A percentile compares a stretch with the other conserved stretches of the same genome.
Evolutionary conservation across 2,329 filamentous ascomycete genomes (phyloP).

Genomic region (Kalaharituber pfeilii): DNA sequence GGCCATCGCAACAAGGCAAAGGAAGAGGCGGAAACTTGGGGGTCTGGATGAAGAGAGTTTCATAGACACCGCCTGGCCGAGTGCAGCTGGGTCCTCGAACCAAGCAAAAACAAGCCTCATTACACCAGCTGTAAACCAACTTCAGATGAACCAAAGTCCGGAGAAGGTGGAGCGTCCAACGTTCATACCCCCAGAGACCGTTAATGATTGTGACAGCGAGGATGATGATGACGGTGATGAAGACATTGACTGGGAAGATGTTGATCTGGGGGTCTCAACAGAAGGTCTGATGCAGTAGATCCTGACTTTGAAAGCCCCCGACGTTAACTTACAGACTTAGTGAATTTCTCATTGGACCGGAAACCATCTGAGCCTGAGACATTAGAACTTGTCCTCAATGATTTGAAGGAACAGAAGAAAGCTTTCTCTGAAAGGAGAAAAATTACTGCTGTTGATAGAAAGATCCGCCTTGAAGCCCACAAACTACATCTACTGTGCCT

Average conservation of each 20-base stretch:
- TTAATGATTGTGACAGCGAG: conserved; percentile 9
- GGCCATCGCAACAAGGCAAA: conserved; percentile 23
- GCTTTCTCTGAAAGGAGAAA: conserved; percentile 18
- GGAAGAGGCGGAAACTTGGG: neutral
- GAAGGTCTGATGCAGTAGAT: conserved; percentile 25
- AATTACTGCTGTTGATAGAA: conserved; percentile 38
- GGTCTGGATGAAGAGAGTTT: neutral
- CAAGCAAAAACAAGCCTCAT: no score
- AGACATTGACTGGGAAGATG: conserved; percentile 47
- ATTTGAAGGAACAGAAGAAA: conserved; percentile 38
- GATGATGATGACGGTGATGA: conserved; percentile 28
- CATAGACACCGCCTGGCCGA: neutral
- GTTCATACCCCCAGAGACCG: neutral
- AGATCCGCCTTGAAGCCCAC: conserved; percentile 56
- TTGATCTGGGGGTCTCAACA: conserved; percentile 31
- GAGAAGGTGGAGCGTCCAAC: conserved; percentile 6
- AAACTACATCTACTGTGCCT: conserved; percentile 74
- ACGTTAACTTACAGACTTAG: no score
- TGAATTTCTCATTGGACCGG: neutral
- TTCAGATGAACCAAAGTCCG: conserved; percentile 3
- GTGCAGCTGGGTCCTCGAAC: neutral
- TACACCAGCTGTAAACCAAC: neutral
- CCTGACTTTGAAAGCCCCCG: conserved; percentile 1
- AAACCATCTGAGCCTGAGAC: conserved; percentile 29
- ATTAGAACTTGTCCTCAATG: conserved; percentile 11